Evolutionary conservation across 1,284 basidiomycete species (phyloP).

Genomic region (Stygiomarasmius scandens): DNA sequence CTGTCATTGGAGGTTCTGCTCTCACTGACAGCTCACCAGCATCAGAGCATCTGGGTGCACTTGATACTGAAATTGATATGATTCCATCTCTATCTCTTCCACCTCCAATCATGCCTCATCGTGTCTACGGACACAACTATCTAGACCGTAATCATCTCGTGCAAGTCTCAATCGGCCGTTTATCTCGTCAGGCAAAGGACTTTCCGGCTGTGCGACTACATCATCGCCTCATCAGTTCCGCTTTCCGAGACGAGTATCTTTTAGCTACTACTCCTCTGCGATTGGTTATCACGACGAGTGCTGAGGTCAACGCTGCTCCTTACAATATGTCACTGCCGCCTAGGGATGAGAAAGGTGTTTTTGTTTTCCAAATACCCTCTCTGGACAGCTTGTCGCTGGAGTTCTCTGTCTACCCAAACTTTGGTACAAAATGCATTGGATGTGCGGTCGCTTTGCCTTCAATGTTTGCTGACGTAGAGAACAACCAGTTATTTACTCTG

Average conservation of each 20-base stretch:
- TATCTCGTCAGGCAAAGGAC: slow-evolving; percentile 40
- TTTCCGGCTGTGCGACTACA: slow-evolving; percentile 61
- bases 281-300: slow-evolving; percentile 88
- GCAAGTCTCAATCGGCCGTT: slow-evolving; percentile 84
- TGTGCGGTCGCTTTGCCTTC: slow-evolving; percentile 87
- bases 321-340: slow-evolving; percentile 89
- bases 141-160: slow-evolving; percentile 88
- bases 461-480: slow-evolving; percentile 64
- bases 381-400: slow-evolving; percentile 83
- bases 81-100: slow-evolving; percentile 95
- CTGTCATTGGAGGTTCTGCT: slow-evolving; percentile 19
- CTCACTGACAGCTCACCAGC: slow-evolving; percentile 38
- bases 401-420: slow-evolving; percentile 96
- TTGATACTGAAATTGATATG: slow-evolving; percentile 80
- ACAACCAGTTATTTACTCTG: slow-evolving; percentile 63
- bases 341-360: slow-evolving; percentile 78
- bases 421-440: slow-evolving; percentile 97
- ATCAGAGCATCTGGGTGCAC: slow-evolving; percentile 33
- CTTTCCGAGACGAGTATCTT: slow-evolving; percentile 62
- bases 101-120: slow-evolving; percentile 97
- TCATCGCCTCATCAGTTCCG: slow-evolving; percentile 68
- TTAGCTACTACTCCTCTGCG: slow-evolving; percentile 86
- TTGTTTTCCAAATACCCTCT: slow-evolving; percentile 85
- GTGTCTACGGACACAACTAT: slow-evolving; percentile 90
- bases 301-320: slow-evolving; percentile 82